Evolutionary conservation across 768 basidiomycete genomes (phyloP).

Genomic region (Asterophora lycoperdoides): DNA sequence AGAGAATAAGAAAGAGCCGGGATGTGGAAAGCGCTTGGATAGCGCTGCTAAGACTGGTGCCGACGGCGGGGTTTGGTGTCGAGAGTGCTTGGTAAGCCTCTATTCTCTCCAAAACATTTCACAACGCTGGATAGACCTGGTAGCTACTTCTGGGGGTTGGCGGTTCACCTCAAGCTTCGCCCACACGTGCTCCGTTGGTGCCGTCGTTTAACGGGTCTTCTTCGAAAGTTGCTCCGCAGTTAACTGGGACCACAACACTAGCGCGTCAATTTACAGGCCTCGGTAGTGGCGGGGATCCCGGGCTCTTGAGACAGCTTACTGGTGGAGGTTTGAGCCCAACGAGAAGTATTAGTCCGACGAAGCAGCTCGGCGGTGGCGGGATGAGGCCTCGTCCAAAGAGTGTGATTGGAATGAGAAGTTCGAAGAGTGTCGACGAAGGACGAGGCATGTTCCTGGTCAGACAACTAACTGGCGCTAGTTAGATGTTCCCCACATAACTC

Average conservation of each 20-base stretch:
- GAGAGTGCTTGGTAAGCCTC: conserved; percentile 70
- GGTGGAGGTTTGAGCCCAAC: conserved; percentile 66
- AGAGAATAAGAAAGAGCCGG: conserved; percentile 55
- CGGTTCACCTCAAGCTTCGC: conserved; percentile 48
- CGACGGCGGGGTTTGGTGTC: conserved; percentile 75
- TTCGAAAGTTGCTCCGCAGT: conserved; percentile 46
- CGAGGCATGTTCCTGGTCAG: conserved; percentile 72
- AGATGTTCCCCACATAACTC: background rate
- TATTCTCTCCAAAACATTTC: background rate
- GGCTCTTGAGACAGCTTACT: conserved; percentile 53
- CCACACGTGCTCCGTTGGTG: conserved; percentile 43
- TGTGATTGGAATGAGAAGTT: conserved; percentile 63
- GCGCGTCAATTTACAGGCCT: conserved; percentile 73
- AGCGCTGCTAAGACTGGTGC: conserved; percentile 74
- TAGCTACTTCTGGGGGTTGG: conserved; percentile 56
- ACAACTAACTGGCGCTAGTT: conserved; percentile 64
- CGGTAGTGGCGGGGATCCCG: conserved; percentile 36
- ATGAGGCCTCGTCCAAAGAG: conserved; percentile 68
- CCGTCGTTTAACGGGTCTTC: conserved; percentile 40
- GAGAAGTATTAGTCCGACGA: conserved; percentile 73
- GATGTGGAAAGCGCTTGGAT: conserved; percentile 80
- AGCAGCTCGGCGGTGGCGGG: conserved; percentile 42
- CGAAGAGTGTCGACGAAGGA: conserved; percentile 64
- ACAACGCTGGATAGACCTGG: conserved; percentile 9
- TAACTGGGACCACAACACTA: conserved; percentile 68